phyloP scores from a whole-genome alignment of 2,329 filamentous ascomycete genomes.

The Orbilia oligospora region DNA sequence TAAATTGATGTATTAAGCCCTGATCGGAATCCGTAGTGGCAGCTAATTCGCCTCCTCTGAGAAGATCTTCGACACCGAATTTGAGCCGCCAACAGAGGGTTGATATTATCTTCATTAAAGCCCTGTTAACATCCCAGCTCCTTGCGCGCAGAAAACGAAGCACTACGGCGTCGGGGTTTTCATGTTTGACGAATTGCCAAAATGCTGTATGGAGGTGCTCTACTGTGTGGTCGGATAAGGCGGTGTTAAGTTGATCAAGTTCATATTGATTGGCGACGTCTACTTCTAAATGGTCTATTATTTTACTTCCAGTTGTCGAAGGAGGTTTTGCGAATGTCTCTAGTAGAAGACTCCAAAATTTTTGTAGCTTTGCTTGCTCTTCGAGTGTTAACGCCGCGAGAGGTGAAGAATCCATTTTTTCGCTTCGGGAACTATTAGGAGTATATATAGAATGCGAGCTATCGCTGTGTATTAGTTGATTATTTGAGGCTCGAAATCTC shows the following conservation, averaged over 20 bases:
- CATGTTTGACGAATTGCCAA: slow-evolving; percentile 75
- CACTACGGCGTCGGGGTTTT: slow-evolving; percentile 89
- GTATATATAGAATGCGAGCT: too few species aligned
- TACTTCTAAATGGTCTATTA: neutral
- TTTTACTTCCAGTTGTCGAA: neutral
- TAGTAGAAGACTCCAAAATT: slow-evolving; percentile 5
- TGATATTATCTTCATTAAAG: slow-evolving; percentile 91
- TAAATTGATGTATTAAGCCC: slow-evolving; percentile 81
- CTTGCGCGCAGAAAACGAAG: slow-evolving; percentile 86
- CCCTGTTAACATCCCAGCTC: slow-evolving; percentile 96
- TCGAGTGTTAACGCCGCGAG: neutral
- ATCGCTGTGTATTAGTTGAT: too few species aligned
- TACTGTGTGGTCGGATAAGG: neutral
- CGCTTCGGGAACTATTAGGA: neutral
- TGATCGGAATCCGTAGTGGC: slow-evolving; percentile 76
- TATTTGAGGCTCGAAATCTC: too few species aligned
- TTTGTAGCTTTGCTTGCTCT: neutral
- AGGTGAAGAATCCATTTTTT: neutral
- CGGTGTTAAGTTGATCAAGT: neutral
- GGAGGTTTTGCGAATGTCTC: neutral
- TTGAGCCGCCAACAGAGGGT: slow-evolving; percentile 92
- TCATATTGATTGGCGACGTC: neutral
- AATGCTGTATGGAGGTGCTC: slow-evolving; percentile 12
- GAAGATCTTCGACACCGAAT: slow-evolving; percentile 89
- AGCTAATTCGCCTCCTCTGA: slow-evolving; percentile 79